Base-by-base conservation (phyloP, 2,329 filamentous ascomycete species). In the Fusarium dimerum region DNA sequence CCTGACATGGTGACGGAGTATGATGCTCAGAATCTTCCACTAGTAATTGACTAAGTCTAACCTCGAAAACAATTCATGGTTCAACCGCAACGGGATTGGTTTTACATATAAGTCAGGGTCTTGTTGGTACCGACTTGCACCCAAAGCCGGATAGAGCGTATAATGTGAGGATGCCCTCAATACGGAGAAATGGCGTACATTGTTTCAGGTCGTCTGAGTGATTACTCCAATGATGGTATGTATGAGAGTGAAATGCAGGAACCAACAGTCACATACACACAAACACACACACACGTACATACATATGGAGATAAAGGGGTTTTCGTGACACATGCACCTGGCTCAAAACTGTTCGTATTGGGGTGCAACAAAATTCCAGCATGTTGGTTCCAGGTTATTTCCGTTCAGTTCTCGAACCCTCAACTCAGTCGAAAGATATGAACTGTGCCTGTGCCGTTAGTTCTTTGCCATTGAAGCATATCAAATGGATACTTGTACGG, bases 281-380 rank as follows among this genome's bases (percentile, higher is more conserved):
- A 43, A 5, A 4, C 20, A 26, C 20, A 26, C 7, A 4, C 32
- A 16, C 29, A 39, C 18, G 39, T 18, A 41, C 6, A 45, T 7
- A 17, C 15, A 42, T 15, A 26, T 26, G 20, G 20, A 26, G 5
- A 26, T 26, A 4, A 26, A 3, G 16, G 48, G n/a, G 15, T 45
- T 46, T 48, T 48, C 45, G 47, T 48, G 51, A 51, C 36, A 47
- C 47, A 58, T 59, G 55, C 45, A 43, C n/a, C n/a, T 45, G 18
- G 40, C 55, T 40, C 30, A 45, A 59, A 59, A 26, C 29, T 46
- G 45, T 40, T 16, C 40, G 44, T n/a, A 39, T 45, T 20, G 56
- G 56, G 52, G 56, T 52, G 51, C 43, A 50, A 40, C 18, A 32
- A 38, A 45, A 34, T 13, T 42, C 20, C 17, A 16, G 40, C 44